Conservation (phyloP, 2,329 filamentous ascomycete species). For the Scedosporium apiospermum region DNA sequence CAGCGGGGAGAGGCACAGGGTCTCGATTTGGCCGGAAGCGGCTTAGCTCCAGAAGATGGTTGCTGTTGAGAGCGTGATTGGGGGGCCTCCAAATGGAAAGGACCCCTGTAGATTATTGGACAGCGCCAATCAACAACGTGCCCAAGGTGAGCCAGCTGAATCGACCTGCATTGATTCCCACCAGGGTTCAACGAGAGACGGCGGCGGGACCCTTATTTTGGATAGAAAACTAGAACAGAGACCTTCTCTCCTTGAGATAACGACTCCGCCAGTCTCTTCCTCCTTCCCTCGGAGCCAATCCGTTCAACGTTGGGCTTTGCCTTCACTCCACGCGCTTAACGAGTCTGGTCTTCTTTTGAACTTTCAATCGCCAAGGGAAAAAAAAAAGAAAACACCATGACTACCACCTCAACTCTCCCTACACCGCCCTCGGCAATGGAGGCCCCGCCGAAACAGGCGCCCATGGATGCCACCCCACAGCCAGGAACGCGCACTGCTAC, state of each 20-base stretch:
- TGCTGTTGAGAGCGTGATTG: neutral
- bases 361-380: neutral
- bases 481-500: neutral
- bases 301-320: too few species aligned
- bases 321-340: neutral
- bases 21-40: neutral
- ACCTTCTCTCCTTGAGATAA: neutral
- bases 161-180: neutral
- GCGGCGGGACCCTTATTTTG: neutral
- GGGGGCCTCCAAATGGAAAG: neutral
- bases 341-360: neutral
- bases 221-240: neutral
- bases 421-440: neutral
- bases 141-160: neutral
- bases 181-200: neutral
- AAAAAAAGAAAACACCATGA: neutral
- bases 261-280: neutral
- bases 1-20: neutral
- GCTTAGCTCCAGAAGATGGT: neutral
- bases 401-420: neutral
- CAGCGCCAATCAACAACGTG: neutral
- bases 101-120: neutral
- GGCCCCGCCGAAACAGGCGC: constrained; percentile 4
- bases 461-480: constrained; percentile 1
- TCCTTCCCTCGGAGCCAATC: neutral